These are phyloP conservation scores for Colletotrichum destructivum DNA, from an alignment of 2,329 filamentous ascomycete genomes.

Conservation along the genomic window DNA sequence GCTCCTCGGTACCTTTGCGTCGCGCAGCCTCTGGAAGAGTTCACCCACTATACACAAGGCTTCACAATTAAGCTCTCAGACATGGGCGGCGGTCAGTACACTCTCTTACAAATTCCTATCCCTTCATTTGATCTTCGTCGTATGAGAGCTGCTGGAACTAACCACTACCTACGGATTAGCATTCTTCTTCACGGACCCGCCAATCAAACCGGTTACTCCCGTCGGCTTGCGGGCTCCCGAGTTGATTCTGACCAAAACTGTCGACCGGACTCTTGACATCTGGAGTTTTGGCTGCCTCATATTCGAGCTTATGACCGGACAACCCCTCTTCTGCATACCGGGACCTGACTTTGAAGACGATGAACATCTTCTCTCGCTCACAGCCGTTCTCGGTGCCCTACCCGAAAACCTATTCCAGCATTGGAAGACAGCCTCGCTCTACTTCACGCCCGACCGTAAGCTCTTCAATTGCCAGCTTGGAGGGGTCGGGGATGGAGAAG, in stretches of 20 bases:
- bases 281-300: conserved; percentile 53
- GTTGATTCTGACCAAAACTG: conserved; percentile 46
- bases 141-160: too few species aligned
- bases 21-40: too few species aligned
- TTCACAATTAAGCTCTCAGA: too few species aligned
- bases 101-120: too few species aligned
- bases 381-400: conserved; percentile 43
- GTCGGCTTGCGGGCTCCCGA: conserved; percentile 46
- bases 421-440: conserved; percentile 47
- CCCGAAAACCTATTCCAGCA: conserved; percentile 43
- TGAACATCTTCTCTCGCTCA: conserved; percentile 45
- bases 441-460: conserved; percentile 47
- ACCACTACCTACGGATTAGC: too few species aligned
- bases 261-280: conserved; percentile 46
- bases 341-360: conserved; percentile 44
- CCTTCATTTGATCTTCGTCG: too few species aligned
- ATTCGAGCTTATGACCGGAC: conserved; percentile 50
- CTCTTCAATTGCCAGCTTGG: conserved; percentile 49
- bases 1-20: too few species aligned
- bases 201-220: too few species aligned
- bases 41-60: too few species aligned
- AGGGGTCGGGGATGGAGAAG: conserved; percentile 42
- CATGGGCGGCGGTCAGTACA: too few species aligned
- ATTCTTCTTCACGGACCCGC: too few species aligned
- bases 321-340: conserved; percentile 48